These are phyloP conservation scores for Scheffersomyces lignosus DNA, from an alignment of 805 yeast genomes.

Conservation along the genomic window DNA sequence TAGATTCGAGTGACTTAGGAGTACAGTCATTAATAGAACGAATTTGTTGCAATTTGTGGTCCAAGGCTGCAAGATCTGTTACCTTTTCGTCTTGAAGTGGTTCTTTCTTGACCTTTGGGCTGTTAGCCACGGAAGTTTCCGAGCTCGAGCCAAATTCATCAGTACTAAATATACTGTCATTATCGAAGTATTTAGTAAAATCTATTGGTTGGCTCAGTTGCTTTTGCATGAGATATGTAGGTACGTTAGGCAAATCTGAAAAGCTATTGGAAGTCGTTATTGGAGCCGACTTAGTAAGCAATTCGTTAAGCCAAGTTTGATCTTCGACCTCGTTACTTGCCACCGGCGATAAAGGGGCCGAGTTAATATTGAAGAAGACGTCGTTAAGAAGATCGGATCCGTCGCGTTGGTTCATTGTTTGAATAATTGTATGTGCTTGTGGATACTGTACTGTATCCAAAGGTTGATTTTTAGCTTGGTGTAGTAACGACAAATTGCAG, in stretches of 20 bases:
- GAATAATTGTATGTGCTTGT: no score
- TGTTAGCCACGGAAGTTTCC: conserved; percentile 7
- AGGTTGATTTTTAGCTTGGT: no score
- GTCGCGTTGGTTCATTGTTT: no score
- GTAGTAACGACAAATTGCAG: no score
- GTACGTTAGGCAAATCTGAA: conserved; percentile 4
- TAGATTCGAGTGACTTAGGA: conserved; percentile 24
- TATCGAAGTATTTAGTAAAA: conserved; percentile 3
- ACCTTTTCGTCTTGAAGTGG: conserved; percentile 1
- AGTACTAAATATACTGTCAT: conserved; percentile 10
- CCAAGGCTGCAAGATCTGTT: conserved; percentile 11
- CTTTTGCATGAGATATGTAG: conserved; percentile 1
- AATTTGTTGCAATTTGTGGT: conserved; percentile 14
- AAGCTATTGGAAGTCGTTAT: conserved; percentile 16
- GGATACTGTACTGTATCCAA: no score
- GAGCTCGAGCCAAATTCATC: conserved; percentile 9
- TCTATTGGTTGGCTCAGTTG: neutral
- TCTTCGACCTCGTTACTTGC: conserved; percentile 3
- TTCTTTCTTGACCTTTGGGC: conserved; percentile 3
- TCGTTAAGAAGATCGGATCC: no score
- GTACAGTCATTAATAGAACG: conserved; percentile 18
- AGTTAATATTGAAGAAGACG: no score
- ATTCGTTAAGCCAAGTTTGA: conserved; percentile 22
- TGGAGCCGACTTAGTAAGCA: conserved; percentile 17
- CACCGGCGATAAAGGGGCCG: no score